Base-by-base conservation (phyloP, 345 rosid species). In the Clarkia xantiana region DNA sequence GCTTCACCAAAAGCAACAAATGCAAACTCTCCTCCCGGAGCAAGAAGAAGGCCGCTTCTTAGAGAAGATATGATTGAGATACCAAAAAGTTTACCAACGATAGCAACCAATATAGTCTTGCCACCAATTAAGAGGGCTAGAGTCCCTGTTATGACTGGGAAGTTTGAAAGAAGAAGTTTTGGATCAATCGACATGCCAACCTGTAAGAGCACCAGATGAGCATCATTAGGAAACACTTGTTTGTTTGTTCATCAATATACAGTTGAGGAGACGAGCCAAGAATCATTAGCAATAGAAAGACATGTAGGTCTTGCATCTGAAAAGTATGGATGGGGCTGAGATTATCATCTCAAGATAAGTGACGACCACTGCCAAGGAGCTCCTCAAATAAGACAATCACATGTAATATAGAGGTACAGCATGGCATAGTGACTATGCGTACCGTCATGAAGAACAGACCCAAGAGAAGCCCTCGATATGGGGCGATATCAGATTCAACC, bases 391-490 rank as follows among this genome's bases (percentile, higher is more conserved):
- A 20, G 6, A 23, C 23, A 12, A 56, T 14, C 29, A 56, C 14
- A 54, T 10, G 34, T 4, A 48, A 40, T 41, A 44, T 29, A 49
- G 44, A 18, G 57, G 2, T 44, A 39, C 53, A 41, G 47, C 45
- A 48, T 9, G 22, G 34, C 40, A 45, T 2, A 29, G 36, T 14
- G 40, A 53, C 51, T 55, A 42, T 55, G 59, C 67, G 48, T 76
- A 91, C 98, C 76, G 98, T 91, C 98, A 91, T 91, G 76, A 91
- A 91, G 81, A 91, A 91, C 64, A 91, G 98, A 61, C 98, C 98
- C 77, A 91, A 54, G 45, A 91, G 60, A 62, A 91, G 96, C 60
- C 98, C 98, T 18, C 98, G 94, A 62, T 86, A 91, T 43, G 98
- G 98, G 67, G 98, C 98, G 50, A 91, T 91, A 73, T 91, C 98